Percentiles rank a stretch among this genome's conserved stretches.
Conservation (phyloP, 202 grass and related monocot genomes). For the Setaria viridis region DNA sequence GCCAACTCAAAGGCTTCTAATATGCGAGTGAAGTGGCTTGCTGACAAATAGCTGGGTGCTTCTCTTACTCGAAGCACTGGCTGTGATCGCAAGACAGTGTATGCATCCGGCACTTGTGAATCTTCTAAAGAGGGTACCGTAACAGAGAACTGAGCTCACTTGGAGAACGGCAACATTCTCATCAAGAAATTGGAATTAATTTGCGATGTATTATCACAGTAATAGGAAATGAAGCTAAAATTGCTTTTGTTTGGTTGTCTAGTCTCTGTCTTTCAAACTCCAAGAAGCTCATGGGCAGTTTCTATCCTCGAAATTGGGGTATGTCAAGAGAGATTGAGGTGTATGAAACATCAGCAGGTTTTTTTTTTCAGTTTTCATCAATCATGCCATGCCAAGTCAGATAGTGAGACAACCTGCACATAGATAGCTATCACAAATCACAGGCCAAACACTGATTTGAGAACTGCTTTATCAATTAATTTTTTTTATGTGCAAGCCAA, state of each 20-base stretch:
- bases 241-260: not conserved
- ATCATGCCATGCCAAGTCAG: not conserved
- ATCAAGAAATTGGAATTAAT: conserved; percentile 6
- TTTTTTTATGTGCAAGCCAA: conserved; percentile 8
- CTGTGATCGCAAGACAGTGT: not conserved
- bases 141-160: conserved; percentile 1
- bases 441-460: conserved; percentile 3
- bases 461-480: not conserved
- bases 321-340: not conserved
- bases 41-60: not conserved
- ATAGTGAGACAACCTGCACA: not conserved
- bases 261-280: not conserved
- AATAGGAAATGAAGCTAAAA: not conserved
- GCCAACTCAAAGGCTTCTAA: conserved; percentile 87
- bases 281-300: not conserved
- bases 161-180: not conserved
- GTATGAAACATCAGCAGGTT: not conserved
- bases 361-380: not conserved
- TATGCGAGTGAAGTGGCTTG: not conserved
- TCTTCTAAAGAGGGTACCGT: conserved; percentile 36
- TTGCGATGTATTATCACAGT: not conserved
- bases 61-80: conserved; percentile 6
- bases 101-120: conserved; percentile 26
- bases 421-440: not conserved
- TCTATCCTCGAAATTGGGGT: not conserved